Evolutionary conservation across 257 asterid genomes (phyloP).

Genomic region (Lycium ferocissimum): DNA sequence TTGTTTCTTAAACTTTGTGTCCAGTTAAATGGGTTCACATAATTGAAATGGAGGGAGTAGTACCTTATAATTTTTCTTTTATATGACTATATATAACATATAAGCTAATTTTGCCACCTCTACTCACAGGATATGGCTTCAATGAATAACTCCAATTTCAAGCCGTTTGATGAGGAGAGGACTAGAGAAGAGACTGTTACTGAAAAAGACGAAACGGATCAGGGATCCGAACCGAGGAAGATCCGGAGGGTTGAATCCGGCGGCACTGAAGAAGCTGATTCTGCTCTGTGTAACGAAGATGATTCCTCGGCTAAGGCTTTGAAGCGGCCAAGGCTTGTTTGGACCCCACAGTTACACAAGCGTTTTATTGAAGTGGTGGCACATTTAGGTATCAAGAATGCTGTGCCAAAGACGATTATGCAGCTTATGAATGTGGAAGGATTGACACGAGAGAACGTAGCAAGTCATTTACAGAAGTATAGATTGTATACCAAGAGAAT

Average conservation of each 20-base stretch:
- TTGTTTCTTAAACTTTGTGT: too few species aligned
- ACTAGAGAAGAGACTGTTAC: conserved; percentile 31
- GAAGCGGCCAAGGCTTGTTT: conserved; percentile 87
- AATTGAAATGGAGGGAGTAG: too few species aligned
- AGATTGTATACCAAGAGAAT: conserved; percentile 80
- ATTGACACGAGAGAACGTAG: conserved; percentile 88
- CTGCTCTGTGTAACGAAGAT: conserved; percentile 51
- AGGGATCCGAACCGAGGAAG: conserved; percentile 69
- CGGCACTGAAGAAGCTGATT: conserved; percentile 49
- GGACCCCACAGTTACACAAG: conserved; percentile 96
- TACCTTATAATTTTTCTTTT: too few species aligned
- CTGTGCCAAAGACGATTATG: conserved; percentile 93
- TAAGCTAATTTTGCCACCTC: too few species aligned
- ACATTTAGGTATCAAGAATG: conserved; percentile 79
- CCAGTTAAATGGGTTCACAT: too few species aligned
- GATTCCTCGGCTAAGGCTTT: conserved; percentile 64
- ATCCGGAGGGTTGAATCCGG: conserved; percentile 49
- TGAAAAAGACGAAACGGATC: conserved; percentile 50
- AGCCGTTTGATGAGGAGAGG: conserved; percentile 44
- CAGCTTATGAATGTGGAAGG: conserved; percentile 96
- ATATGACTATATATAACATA: too few species aligned
- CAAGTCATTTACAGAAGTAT: conserved; percentile 92
- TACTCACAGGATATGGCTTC: conserved; percentile 35
- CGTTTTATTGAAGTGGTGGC: conserved; percentile 90
- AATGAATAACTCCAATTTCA: conserved; percentile 43